A percentile compares a stretch with the other conserved stretches of the same genome.
phyloP scores from a whole-genome alignment of 2,329 filamentous ascomycete genomes.

The Fusarium compactum region DNA sequence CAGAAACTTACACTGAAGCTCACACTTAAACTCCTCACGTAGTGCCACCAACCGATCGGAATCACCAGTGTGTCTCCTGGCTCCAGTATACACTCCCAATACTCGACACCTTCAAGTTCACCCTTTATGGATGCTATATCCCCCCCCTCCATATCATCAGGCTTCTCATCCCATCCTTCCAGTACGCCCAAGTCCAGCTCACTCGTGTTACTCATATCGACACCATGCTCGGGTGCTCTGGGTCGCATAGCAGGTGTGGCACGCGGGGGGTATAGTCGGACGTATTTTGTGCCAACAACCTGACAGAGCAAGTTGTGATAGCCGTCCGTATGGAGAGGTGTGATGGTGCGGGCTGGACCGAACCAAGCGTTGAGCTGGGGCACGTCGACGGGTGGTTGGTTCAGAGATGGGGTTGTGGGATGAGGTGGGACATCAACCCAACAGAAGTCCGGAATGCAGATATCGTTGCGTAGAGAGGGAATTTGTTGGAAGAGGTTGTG shows the following conservation, averaged over 20 bases:
- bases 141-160: slow-evolving; percentile 44
- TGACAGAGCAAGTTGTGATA: slow-evolving; percentile 94
- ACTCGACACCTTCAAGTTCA: slow-evolving; percentile 70
- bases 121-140: slow-evolving; percentile 55
- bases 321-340: slow-evolving; percentile 91
- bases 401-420: slow-evolving; percentile 51
- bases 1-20: slow-evolving; percentile 98
- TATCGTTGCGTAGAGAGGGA: slow-evolving; percentile 79
- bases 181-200: slow-evolving; percentile 78
- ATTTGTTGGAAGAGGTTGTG: slow-evolving; percentile 89
- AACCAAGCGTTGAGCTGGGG: slow-evolving; percentile 93
- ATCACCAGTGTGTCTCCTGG: slow-evolving; percentile 91
- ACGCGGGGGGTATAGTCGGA: slow-evolving; percentile 84
- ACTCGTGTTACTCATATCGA: slow-evolving; percentile 95
- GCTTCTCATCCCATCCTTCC: slow-evolving; percentile 67
- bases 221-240: slow-evolving; percentile 71
- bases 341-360: slow-evolving; percentile 87
- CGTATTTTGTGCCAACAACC: slow-evolving; percentile 89
- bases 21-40: slow-evolving; percentile 84
- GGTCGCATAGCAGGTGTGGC: slow-evolving; percentile 71
- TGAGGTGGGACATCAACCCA: slow-evolving; percentile 76
- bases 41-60: slow-evolving; percentile 98
- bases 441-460: slow-evolving; percentile 86
- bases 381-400: slow-evolving; percentile 61
- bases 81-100: slow-evolving; percentile 81